Conservation (phyloP, 2,329 filamentous ascomycete species). For the Hypomyces perniciosus region DNA sequence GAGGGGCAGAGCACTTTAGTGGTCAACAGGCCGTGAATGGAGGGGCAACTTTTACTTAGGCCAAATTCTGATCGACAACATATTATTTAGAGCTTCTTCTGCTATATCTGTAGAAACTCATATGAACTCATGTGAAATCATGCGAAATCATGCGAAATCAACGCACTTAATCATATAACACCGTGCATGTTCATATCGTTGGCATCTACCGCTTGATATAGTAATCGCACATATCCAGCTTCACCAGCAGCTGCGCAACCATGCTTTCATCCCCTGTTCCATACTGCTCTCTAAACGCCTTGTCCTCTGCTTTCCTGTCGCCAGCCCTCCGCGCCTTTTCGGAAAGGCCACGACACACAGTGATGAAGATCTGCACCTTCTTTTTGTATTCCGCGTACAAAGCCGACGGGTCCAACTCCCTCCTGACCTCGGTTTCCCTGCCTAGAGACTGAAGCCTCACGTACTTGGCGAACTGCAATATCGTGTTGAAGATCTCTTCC, state of each 20-base stretch:
- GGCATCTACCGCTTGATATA: slow-evolving; percentile 38
- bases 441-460: slow-evolving; percentile 35
- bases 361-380: slow-evolving; percentile 69
- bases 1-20: slow-evolving; percentile 23
- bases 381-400: slow-evolving; percentile 63
- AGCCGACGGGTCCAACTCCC: slow-evolving; percentile 24
- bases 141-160: too few relatives aligned
- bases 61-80: too few relatives aligned
- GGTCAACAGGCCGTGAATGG: neutral
- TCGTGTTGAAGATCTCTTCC: slow-evolving; percentile 66
- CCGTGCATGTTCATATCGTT: neutral
- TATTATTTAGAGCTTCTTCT: too few relatives aligned
- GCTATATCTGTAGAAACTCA: neutral
- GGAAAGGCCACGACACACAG: slow-evolving; percentile 60
- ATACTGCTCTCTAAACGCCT: slow-evolving; percentile 29
- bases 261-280: slow-evolving; percentile 47
- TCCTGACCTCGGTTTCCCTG: slow-evolving; percentile 15
- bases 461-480: slow-evolving; percentile 64
- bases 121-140: neutral
- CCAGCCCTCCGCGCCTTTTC: slow-evolving; percentile 50
- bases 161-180: neutral
- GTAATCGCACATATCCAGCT: slow-evolving; percentile 65
- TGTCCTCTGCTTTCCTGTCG: slow-evolving; percentile 26
- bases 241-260: slow-evolving; percentile 61
- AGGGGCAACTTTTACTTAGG: slow-evolving; percentile 2